These are phyloP conservation scores for Blastosporella zonata DNA, from an alignment of 1,284 basidiomycete species.

Conservation along the genomic window DNA sequence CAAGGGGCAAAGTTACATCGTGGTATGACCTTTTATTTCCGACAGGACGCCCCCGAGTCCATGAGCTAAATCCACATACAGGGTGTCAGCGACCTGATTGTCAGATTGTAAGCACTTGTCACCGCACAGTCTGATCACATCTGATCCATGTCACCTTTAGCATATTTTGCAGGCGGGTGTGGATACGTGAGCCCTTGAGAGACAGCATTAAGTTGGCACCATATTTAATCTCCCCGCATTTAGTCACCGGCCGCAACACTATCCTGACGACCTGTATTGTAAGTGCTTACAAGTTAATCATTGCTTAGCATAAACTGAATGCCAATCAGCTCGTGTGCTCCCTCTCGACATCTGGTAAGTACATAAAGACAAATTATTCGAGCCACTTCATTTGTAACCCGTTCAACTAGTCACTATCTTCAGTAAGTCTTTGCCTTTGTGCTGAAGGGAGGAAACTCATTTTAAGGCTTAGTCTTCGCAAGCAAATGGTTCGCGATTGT, in stretches of 20 bases:
- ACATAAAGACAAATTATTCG: not conserved
- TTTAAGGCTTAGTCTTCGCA: too few relatives aligned
- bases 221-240: not conserved
- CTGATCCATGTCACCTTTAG: not conserved
- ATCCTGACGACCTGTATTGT: slow-evolving; percentile 4
- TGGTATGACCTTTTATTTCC: not conserved
- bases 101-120: not conserved
- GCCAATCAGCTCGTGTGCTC: not conserved
- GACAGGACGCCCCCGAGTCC: not conserved
- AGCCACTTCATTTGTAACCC: not conserved
- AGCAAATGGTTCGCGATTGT: too few relatives aligned
- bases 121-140: not conserved
- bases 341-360: not conserved
- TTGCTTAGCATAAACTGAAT: not conserved
- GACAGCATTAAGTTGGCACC: too few relatives aligned
- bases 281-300: not conserved
- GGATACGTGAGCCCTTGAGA: not conserved
- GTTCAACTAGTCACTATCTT: not conserved
- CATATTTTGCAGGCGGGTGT: slow-evolving; percentile 6
- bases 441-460: too few relatives aligned
- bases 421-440: not conserved
- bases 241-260: slow-evolving; percentile 1
- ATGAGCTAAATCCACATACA: not conserved
- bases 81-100: not conserved
- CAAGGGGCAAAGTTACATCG: slow-evolving; percentile 1